Conservation (phyloP, 345 rosid species). For the Brassica napus region Da-Ae NC_063451.1:45187001-45187500, state of each 20-base stretch:
- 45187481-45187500: neutral
- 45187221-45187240: neutral
- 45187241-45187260: neutral
- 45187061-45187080: too few species aligned
- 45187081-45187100: too few species aligned
- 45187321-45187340: too few species aligned
- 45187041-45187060: neutral
- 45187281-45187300: too few species aligned
- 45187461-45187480: neutral
- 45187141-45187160: neutral
- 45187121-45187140: too few species aligned
- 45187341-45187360: neutral
- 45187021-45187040: neutral
- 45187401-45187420: neutral
- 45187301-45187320: neutral
- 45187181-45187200: neutral
- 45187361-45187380: neutral
- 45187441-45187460: neutral
- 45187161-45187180: neutral
- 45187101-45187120: too few species aligned
- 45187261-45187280: neutral
- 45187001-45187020: too few species aligned
- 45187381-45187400: neutral
- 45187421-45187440: neutral
- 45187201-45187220: neutral